A percentile compares a stretch with the other conserved stretches of the same genome.
Conservation (phyloP, 1,284 basidiomycete genomes). For the Microstroma glucosiphilum region DNA sequence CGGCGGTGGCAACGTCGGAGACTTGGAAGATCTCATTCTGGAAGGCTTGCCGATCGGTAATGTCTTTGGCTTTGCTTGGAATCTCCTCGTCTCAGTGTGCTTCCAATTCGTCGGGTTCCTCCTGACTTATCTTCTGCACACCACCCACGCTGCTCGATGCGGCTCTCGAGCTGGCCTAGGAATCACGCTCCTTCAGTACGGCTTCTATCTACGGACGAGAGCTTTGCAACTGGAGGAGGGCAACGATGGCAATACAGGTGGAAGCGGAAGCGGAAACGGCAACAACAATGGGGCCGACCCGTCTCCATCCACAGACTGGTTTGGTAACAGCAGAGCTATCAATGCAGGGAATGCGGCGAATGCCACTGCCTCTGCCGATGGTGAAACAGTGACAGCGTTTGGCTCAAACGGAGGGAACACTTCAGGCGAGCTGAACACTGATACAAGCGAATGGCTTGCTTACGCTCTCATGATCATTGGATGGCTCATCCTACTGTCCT, state of each 20-base stretch:
- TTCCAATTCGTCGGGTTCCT: constrained; percentile 80
- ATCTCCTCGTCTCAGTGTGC: constrained; percentile 80
- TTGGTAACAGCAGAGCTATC: not conserved
- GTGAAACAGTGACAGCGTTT: not conserved
- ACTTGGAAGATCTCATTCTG: constrained; percentile 57
- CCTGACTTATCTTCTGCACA: constrained; percentile 50
- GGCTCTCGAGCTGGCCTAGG: constrained; percentile 91
- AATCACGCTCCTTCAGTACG: constrained; percentile 78
- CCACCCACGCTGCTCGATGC: constrained; percentile 86
- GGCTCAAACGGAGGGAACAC: not conserved
- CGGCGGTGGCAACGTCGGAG: constrained; percentile 41
- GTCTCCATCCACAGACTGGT: constrained; percentile 12
- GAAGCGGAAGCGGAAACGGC: constrained; percentile 17
- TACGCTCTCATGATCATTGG: constrained; percentile 85
- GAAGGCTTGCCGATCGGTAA: constrained; percentile 59
- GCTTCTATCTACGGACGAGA: constrained; percentile 68
- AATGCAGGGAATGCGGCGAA: not conserved
- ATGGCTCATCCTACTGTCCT: constrained; percentile 70
- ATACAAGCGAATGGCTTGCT: constrained; percentile 70
- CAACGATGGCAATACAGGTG: constrained; percentile 16
- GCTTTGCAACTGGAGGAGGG: constrained; percentile 51
- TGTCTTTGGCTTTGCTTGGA: constrained; percentile 68
- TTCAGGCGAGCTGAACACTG: constrained; percentile 46
- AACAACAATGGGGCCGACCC: not conserved
- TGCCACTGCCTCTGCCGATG: not conserved